These are phyloP conservation scores for Craterostigma plantagineum DNA, from an alignment of 257 asterid genomes.

Conservation along the genomic window DNA sequence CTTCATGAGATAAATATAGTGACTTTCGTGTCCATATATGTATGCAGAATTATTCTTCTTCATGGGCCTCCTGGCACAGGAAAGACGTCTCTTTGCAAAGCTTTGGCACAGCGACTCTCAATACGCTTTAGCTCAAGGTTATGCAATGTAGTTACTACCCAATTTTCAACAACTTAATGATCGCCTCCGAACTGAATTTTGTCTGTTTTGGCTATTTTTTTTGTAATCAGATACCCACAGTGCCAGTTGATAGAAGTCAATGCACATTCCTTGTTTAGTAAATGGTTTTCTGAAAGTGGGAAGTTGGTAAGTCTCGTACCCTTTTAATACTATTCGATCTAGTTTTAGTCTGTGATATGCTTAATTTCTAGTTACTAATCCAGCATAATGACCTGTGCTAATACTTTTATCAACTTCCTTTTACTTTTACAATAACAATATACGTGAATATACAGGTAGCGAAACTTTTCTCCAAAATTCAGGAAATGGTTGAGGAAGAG, in stretches of 20 bases:
- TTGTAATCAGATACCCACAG: conserved; percentile 48
- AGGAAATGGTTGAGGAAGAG: conserved; percentile 97
- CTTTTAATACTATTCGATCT: too few species aligned
- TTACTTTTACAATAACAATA: too few species aligned
- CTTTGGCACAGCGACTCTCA: conserved; percentile 90
- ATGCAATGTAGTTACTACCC: not conserved
- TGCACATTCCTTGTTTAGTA: conserved; percentile 97
- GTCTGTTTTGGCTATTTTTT: not conserved
- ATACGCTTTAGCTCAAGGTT: conserved; percentile 79
- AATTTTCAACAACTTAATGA: too few species aligned
- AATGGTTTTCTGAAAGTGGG: conserved; percentile 99
- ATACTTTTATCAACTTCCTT: too few species aligned
- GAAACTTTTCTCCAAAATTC: conserved; percentile 80
- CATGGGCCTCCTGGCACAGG: conserved; percentile 99
- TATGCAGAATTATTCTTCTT: conserved; percentile 78
- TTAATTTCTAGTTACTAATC: too few species aligned
- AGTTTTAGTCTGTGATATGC: too few species aligned
- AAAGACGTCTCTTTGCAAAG: conserved; percentile 94
- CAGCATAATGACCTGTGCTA: too few species aligned
- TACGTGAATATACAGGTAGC: conserved; percentile 43
- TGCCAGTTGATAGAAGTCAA: conserved; percentile 90
- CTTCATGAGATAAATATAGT: conserved; percentile 7
- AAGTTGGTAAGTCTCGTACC: conserved; percentile 46
- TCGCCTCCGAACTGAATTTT: not conserved
- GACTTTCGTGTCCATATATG: conserved; percentile 6